Percentiles rank a stretch among this genome's conserved stretches.
These are phyloP conservation scores for Allium fistulosum DNA, from an alignment of 106 monocot genomes.

Conservation along the genomic window DNA sequence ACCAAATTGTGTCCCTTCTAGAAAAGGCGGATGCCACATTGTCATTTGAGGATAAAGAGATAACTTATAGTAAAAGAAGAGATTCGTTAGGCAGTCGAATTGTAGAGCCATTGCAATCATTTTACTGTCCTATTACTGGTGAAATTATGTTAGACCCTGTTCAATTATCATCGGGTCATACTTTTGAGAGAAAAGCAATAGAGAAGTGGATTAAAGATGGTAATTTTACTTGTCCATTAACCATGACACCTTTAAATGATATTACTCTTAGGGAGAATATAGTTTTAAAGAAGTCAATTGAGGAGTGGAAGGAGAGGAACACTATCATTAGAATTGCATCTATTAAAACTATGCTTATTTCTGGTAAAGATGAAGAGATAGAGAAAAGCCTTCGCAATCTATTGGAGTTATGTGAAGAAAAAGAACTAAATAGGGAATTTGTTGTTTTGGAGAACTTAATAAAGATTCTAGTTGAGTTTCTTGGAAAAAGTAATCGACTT, in stretches of 20 bases:
- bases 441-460: constrained; percentile 25
- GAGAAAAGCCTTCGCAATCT: constrained; percentile 5
- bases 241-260: constrained; percentile 12
- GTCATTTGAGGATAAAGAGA: constrained; percentile 22
- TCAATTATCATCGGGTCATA: constrained; percentile 21
- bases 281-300: constrained; percentile 21
- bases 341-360: constrained; percentile 11
- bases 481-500: constrained; percentile 5
- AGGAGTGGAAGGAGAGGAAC: constrained; percentile 40
- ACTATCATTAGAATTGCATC: constrained; percentile 18
- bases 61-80: constrained; percentile 19
- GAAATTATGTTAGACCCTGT: constrained; percentile 32
- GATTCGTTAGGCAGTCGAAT: constrained; percentile 14
- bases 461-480: constrained; percentile 27
- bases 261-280: constrained; percentile 14
- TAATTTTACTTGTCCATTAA: constrained; percentile 20
- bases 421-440: constrained; percentile 15
- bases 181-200: constrained; percentile 27
- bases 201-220: constrained; percentile 29
- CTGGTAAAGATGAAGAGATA: constrained; percentile 13
- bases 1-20: constrained; percentile 17
- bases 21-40: constrained; percentile 7
- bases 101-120: constrained; percentile 25
- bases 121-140: constrained; percentile 23
- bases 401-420: constrained; percentile 18